phyloP scores from a whole-genome alignment of 306 rosid genomes.

The Rosa chinensis region DNA sequence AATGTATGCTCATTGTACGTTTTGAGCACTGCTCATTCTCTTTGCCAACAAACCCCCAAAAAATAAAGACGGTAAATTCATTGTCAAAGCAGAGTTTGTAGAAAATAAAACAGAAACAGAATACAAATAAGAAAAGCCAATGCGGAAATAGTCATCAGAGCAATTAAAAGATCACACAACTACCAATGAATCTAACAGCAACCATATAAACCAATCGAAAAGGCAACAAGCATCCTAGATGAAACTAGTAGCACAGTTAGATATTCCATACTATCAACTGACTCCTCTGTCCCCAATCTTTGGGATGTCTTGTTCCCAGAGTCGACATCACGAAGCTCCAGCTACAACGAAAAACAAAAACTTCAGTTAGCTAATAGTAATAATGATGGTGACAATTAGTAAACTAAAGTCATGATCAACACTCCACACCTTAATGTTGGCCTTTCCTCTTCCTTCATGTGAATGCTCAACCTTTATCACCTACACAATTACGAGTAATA shows the following conservation, averaged over 20 bases:
- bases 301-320: constrained; percentile 79
- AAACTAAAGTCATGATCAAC: not conserved
- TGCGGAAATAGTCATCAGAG: not conserved
- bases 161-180: not conserved
- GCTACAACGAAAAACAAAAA: constrained; percentile 48
- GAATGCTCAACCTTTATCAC: constrained; percentile 87
- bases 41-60: too few relatives aligned
- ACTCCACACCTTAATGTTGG: constrained; percentile 69
- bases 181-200: not conserved
- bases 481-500: constrained; percentile 32
- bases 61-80: too few relatives aligned
- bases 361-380: not conserved
- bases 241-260: constrained; percentile 21
- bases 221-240: not conserved
- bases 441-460: constrained; percentile 99
- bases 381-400: not conserved
- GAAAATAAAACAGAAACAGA: too few relatives aligned
- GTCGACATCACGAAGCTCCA: constrained; percentile 84
- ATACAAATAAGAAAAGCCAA: too few relatives aligned
- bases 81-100: too few relatives aligned
- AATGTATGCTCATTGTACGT: too few relatives aligned
- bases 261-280: constrained; percentile 69
- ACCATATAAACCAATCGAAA: not conserved
- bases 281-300: constrained; percentile 66
- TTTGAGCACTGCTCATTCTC: too few relatives aligned